phyloP scores from a whole-genome alignment of 805 yeast species.

The Zygoascus ofunaensis region DNA sequence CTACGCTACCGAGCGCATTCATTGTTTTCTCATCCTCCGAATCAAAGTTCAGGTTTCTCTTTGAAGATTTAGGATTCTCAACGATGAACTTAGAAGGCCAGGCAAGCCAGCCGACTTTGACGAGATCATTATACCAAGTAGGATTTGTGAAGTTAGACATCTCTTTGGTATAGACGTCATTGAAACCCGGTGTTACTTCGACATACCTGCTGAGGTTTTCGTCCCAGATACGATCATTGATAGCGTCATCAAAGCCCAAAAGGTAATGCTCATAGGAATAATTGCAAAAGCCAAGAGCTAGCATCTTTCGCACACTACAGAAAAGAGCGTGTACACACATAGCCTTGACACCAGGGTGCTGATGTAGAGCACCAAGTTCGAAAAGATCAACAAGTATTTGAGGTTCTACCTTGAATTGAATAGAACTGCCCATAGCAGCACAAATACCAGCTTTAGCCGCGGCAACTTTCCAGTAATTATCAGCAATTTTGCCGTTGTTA shows the following conservation, averaged over 20 bases:
- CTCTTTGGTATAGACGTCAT: conserved; percentile 40
- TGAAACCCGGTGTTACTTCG: conserved; percentile 25
- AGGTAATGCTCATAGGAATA: conserved; percentile 36
- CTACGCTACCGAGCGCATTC: conserved; percentile 33
- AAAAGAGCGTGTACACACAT: conserved; percentile 53
- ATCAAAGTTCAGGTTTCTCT: conserved; percentile 26
- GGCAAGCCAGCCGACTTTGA: conserved; percentile 58
- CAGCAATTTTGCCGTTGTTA: conserved; percentile 4
- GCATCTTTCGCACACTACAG: conserved; percentile 40
- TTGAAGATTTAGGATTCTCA: conserved; percentile 9
- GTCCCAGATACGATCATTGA: neutral
- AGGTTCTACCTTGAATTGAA: conserved; percentile 16
- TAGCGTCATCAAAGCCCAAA: conserved; percentile 29
- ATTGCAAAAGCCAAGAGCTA: conserved; percentile 36
- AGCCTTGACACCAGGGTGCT: conserved; percentile 60
- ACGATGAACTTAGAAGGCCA: conserved; percentile 52
- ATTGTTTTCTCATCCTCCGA: conserved; percentile 38
- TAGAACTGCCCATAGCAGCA: conserved; percentile 17
- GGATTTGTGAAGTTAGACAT: conserved; percentile 47
- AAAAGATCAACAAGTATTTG: conserved; percentile 12
- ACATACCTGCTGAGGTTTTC: neutral
- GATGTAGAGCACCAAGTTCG: conserved; percentile 18
- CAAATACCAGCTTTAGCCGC: conserved; percentile 15
- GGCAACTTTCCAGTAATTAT: conserved; percentile 19
- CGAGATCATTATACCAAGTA: conserved; percentile 50